Percentiles rank a stretch among this genome's conserved stretches.
These are phyloP conservation scores for Agrostemma githago DNA, from an alignment of 148 eudicot species.

Conservation along the genomic window DNA sequence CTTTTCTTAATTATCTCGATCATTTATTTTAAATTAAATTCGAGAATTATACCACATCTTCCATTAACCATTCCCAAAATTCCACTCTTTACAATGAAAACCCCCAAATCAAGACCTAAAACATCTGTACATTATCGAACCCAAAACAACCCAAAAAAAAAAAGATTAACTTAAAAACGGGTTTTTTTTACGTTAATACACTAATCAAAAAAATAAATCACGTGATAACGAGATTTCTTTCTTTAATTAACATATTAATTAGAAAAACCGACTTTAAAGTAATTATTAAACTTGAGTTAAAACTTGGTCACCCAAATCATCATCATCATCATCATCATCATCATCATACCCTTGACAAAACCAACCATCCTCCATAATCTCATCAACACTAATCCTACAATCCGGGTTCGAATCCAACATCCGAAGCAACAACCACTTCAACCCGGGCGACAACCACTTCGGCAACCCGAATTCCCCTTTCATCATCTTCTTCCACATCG, in stretches of 20 bases:
- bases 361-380: constrained; percentile 59
- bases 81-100: constrained; percentile 10
- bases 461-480: constrained; percentile 59
- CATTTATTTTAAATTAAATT: no score
- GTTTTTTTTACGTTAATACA: no score
- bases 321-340: constrained; percentile 32
- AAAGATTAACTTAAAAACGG: background rate
- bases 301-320: constrained; percentile 24
- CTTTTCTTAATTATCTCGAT: no score
- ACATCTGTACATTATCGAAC: background rate
- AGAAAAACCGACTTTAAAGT: no score
- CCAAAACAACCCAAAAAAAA: background rate
- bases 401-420: constrained; percentile 66
- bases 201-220: no score
- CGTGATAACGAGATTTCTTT: no score
- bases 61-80: constrained; percentile 3
- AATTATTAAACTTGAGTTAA: background rate
- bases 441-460: constrained; percentile 53
- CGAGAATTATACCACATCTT: no score
- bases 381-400: constrained; percentile 54
- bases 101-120: background rate
- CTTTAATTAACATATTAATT: no score
- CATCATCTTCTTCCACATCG: constrained; percentile 55
- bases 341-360: constrained; percentile 47
- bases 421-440: constrained; percentile 46